Evolutionary conservation across 2,329 filamentous ascomycete species (phyloP).

Genomic region (Cadophora gregata): DNA sequence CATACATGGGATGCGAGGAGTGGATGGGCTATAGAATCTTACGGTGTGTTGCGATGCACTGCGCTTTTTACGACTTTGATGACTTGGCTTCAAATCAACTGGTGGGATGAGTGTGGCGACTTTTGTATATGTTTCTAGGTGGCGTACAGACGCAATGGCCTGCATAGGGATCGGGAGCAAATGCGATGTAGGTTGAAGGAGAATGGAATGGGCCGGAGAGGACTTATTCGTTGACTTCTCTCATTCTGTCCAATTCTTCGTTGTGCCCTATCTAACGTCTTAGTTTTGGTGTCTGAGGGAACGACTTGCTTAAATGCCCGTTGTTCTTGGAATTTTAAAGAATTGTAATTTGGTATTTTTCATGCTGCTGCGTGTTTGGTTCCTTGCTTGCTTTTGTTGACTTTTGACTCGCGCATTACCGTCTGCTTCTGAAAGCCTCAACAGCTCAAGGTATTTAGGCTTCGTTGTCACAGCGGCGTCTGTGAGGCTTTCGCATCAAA

Average conservation of each 20-base stretch:
- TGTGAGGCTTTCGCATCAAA: too few relatives aligned
- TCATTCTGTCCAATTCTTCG: not conserved
- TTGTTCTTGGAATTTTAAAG: not conserved
- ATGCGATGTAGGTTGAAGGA: not conserved
- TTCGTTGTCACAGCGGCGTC: too few relatives aligned
- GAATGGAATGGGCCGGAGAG: not conserved
- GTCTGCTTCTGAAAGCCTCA: not conserved
- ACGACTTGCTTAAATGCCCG: not conserved
- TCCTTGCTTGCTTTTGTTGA: not conserved
- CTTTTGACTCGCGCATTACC: not conserved
- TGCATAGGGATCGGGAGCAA: not conserved
- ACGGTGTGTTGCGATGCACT: slow-evolving; percentile 1
- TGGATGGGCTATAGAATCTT: slow-evolving; percentile 11
- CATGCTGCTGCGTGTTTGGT: not conserved
- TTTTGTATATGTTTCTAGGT: slow-evolving; percentile 17
- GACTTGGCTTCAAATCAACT: slow-evolving; percentile 4
- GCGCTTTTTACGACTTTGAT: slow-evolving; percentile 11
- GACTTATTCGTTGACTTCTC: not conserved
- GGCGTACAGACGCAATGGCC: not conserved
- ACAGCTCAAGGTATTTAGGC: too few relatives aligned
- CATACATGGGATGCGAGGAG: not conserved
- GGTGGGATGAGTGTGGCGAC: not conserved
- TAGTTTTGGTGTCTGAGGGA: not conserved
- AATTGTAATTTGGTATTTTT: slow-evolving; percentile 13
- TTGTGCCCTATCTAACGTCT: not conserved